phyloP scores from a whole-genome alignment of 352 stramenopile species.

The Phytophthora niederhauseri region DNA sequence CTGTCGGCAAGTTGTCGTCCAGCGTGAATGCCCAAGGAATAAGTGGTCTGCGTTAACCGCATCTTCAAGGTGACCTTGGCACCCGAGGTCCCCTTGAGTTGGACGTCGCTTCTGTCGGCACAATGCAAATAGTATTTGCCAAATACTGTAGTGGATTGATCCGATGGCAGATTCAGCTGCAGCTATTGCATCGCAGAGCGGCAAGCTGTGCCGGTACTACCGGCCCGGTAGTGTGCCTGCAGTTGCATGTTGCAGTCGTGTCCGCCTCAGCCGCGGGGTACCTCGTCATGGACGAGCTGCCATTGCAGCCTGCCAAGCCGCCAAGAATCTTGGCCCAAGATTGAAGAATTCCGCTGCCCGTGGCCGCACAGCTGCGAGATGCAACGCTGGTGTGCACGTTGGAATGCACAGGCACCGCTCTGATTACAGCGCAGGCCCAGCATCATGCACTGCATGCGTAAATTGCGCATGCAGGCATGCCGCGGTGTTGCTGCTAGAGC shows the following conservation, averaged over 20 bases:
- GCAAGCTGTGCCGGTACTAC: background rate
- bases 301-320: no score
- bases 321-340: no score
- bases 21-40: background rate
- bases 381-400: constrained; percentile 20
- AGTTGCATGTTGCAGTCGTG: background rate
- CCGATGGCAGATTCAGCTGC: background rate
- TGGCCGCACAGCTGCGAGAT: constrained; percentile 18
- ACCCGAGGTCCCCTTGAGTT: background rate
- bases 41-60: background rate
- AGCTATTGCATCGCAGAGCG: background rate
- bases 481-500: no score
- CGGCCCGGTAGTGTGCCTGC: no score
- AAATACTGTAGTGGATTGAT: background rate
- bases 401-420: constrained; percentile 4
- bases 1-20: background rate
- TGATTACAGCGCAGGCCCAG: constrained; percentile 1
- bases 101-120: background rate
- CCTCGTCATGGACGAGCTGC: background rate
- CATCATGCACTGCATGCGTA: no score
- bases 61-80: no score
- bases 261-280: background rate
- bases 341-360: background rate
- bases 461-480: background rate
- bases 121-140: background rate